Evolutionary conservation across 1,284 basidiomycete genomes (phyloP).

Genomic region (Trametes polyzona): DNA sequence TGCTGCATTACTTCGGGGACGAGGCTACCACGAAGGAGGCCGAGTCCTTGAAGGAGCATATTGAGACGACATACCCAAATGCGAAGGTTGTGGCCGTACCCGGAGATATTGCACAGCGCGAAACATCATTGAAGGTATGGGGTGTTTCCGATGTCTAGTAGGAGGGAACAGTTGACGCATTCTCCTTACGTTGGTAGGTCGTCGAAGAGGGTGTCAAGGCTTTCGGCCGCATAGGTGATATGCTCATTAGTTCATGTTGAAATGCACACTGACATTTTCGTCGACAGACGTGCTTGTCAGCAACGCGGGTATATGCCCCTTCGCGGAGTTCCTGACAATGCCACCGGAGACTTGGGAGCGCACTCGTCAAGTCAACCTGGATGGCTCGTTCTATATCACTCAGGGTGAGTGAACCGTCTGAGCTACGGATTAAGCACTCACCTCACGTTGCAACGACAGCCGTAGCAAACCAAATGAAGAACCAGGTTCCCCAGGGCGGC

Average conservation of each 20-base stretch:
- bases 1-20: slow-evolving; percentile 76
- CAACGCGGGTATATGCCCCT: slow-evolving; percentile 84
- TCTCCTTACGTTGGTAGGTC: slow-evolving; percentile 57
- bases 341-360: slow-evolving; percentile 69
- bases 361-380: slow-evolving; percentile 76
- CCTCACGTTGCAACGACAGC: slow-evolving; percentile 42
- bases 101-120: slow-evolving; percentile 69
- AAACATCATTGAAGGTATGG: slow-evolving; percentile 60
- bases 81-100: slow-evolving; percentile 48
- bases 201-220: slow-evolving; percentile 57
- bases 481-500: slow-evolving; percentile 71
- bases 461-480: slow-evolving; percentile 78
- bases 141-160: background rate
- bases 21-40: slow-evolving; percentile 58
- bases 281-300: slow-evolving; percentile 57
- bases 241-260: slow-evolving; percentile 24
- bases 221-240: slow-evolving; percentile 67
- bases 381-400: slow-evolving; percentile 78
- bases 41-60: slow-evolving; percentile 46
- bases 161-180: background rate
- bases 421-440: background rate
- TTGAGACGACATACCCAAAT: slow-evolving; percentile 41
- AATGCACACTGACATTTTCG: background rate
- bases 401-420: slow-evolving; percentile 51
- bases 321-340: slow-evolving; percentile 80